These are phyloP conservation scores for Tranzscheliella williamsii DNA, from an alignment of 1,284 basidiomycete genomes.

Conservation along the genomic window DNA sequence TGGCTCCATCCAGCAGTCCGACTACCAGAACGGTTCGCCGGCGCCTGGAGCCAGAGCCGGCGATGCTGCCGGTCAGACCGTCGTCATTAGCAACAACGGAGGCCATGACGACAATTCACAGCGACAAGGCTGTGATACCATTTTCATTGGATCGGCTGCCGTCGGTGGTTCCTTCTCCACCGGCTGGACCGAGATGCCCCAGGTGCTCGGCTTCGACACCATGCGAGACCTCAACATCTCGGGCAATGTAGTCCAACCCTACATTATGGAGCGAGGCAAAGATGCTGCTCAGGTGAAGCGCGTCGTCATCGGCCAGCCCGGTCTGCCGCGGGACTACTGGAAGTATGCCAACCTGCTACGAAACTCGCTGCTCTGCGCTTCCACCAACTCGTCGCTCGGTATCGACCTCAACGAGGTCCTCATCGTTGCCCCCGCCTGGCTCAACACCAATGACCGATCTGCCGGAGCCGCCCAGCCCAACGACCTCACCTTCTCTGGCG, in stretches of 20 bases:
- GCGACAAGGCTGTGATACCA: conserved; percentile 40
- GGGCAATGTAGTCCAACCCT: conserved; percentile 36
- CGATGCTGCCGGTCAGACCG: conserved; percentile 45
- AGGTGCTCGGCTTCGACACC: conserved; percentile 53
- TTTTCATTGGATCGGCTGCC: conserved; percentile 50
- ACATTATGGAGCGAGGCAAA: conserved; percentile 38
- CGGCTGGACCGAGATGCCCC: conserved; percentile 50
- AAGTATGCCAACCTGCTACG: conserved; percentile 52
- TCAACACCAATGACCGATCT: conserved; percentile 27
- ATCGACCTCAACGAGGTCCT: conserved; percentile 44
- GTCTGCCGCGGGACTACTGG: conserved; percentile 49
- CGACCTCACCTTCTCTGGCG: conserved; percentile 37
- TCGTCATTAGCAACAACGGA: conserved; percentile 38
- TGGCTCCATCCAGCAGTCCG: conserved; percentile 30
- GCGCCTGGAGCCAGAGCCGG: conserved; percentile 36
- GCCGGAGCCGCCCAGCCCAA: conserved; percentile 41
- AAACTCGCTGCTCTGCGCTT: conserved; percentile 46
- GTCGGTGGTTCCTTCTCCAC: conserved; percentile 38
- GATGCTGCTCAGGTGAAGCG: conserved; percentile 39
- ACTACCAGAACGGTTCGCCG: conserved; percentile 47
- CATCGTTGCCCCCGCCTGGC: conserved; percentile 45
- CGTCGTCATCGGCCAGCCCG: conserved; percentile 46
- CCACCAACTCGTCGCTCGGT: conserved; percentile 33
- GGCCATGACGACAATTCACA: conserved; percentile 52
- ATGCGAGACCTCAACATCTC: conserved; percentile 39